Conservation (phyloP, 192 early-diverging fungal species). For the Diversispora eburnea region DNA sequence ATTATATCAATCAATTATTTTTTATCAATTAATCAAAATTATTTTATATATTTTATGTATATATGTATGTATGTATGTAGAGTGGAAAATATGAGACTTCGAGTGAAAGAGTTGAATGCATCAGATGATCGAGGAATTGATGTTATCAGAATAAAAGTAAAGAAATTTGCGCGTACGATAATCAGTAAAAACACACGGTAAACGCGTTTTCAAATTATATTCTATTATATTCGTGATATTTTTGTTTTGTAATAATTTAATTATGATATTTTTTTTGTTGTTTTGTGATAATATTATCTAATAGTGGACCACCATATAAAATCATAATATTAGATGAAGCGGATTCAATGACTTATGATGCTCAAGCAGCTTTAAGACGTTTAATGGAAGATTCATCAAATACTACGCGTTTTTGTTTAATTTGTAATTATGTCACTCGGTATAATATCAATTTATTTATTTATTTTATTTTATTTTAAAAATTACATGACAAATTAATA, state of each 20-base stretch:
- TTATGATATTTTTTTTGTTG: background rate
- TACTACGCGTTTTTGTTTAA: conserved; percentile 90
- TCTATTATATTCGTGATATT: background rate
- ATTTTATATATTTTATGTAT: background rate
- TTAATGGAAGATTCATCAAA: conserved; percentile 95
- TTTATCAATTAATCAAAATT: background rate
- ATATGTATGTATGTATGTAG: conserved; percentile 46
- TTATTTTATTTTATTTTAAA: conserved; percentile 29
- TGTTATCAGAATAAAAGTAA: conserved; percentile 88
- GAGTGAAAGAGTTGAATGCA: conserved; percentile 93
- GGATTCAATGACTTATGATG: conserved; percentile 93
- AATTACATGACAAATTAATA: background rate
- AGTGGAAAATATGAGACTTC: conserved; percentile 67
- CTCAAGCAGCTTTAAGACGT: conserved; percentile 86
- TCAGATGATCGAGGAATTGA: conserved; percentile 97
- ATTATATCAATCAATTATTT: background rate
- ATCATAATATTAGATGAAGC: conserved; percentile 97
- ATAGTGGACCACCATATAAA: conserved; percentile 84
- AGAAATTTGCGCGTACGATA: conserved; percentile 82
- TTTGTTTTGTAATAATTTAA: background rate
- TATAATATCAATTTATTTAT: conserved; percentile 36
- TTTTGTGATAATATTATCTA: conserved; percentile 2
- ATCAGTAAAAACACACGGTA: background rate
- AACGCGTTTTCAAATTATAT: background rate
- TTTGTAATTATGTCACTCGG: conserved; percentile 85